phyloP scores from a whole-genome alignment of 257 asterid species.

The Gentiana macrophylla region DNA sequence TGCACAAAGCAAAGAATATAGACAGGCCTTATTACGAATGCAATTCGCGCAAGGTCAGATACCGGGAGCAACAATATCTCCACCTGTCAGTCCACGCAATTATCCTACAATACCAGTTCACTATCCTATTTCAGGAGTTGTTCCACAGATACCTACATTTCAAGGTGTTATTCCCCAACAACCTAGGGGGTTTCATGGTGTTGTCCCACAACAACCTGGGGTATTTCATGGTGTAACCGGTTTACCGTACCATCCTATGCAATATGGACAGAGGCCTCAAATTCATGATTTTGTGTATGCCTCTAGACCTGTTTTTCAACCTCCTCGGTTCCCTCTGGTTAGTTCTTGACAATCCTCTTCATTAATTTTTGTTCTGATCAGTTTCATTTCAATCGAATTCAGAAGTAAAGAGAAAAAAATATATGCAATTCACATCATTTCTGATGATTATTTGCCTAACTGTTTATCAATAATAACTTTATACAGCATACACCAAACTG shows the following conservation, averaged over 20 bases:
- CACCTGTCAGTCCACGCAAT: conserved; percentile 48
- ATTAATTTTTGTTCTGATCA: conserved; percentile 11
- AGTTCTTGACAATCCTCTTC: conserved; percentile 26
- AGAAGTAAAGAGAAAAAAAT: too few species aligned
- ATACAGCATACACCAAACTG: conserved; percentile 50
- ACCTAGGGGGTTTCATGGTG: too few species aligned
- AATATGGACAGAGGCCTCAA: conserved; percentile 62
- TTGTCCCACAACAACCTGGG: too few species aligned
- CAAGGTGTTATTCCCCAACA: conserved; percentile 23
- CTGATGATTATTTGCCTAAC: too few species aligned
- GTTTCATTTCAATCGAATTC: too few species aligned
- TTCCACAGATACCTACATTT: conserved; percentile 40
- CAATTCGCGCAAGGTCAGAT: conserved; percentile 39
- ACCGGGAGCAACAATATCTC: conserved; percentile 38
- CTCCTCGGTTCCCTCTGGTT: conserved; percentile 47
- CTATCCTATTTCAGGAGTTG: conserved; percentile 42
- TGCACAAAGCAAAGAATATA: conserved; percentile 89
- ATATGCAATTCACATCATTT: too few species aligned
- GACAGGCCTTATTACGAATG: conserved; percentile 53
- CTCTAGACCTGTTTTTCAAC: conserved; percentile 38
- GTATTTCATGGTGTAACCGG: too few species aligned
- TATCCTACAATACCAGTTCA: conserved; percentile 36
- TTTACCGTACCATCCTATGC: conserved; percentile 35
- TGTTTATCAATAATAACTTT: conserved; percentile 13
- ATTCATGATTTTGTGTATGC: conserved; percentile 28